Evolutionary conservation across 345 rosid species (phyloP).

Genomic region (Cardiospermum halicacabum): DNA sequence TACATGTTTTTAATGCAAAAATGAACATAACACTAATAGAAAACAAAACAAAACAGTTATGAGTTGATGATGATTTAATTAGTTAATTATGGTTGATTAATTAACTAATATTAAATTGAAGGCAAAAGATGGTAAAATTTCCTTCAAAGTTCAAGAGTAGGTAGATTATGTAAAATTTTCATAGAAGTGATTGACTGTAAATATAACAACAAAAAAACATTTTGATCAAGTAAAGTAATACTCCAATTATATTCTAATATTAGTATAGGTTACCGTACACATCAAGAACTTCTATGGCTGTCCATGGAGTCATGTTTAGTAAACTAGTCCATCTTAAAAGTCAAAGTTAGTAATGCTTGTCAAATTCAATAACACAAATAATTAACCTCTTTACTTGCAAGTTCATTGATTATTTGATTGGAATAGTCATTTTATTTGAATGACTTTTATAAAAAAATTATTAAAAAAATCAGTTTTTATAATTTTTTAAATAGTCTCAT

Average conservation of each 20-base stretch:
- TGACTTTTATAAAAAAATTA: no score
- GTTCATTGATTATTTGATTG: no score
- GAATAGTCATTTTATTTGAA: no score
- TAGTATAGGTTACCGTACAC: not conserved
- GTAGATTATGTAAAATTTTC: slow-evolving; percentile 31
- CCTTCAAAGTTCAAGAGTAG: slow-evolving; percentile 22
- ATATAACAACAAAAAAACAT: slow-evolving; percentile 1
- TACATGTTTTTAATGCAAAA: no score
- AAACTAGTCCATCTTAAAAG: slow-evolving; percentile 14
- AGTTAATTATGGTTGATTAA: no score
- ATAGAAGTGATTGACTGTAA: slow-evolving; percentile 38
- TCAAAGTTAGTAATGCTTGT: slow-evolving; percentile 12
- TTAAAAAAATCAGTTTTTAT: no score
- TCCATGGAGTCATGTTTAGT: slow-evolving; percentile 4
- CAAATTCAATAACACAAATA: not conserved
- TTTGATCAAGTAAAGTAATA: slow-evolving; percentile 2
- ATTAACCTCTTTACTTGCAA: no score
- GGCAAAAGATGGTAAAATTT: not conserved
- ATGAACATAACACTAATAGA: no score
- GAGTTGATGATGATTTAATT: no score
- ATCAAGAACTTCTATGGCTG: not conserved
- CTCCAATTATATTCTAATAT: not conserved
- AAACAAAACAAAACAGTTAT: no score
- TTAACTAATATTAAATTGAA: not conserved
- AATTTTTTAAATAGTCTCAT: no score